Percentiles rank a stretch among this genome's conserved stretches.
Evolutionary conservation across 139 green algal genomes (phyloP).

Genomic region (Zygnema circumcarinatum): DNA sequence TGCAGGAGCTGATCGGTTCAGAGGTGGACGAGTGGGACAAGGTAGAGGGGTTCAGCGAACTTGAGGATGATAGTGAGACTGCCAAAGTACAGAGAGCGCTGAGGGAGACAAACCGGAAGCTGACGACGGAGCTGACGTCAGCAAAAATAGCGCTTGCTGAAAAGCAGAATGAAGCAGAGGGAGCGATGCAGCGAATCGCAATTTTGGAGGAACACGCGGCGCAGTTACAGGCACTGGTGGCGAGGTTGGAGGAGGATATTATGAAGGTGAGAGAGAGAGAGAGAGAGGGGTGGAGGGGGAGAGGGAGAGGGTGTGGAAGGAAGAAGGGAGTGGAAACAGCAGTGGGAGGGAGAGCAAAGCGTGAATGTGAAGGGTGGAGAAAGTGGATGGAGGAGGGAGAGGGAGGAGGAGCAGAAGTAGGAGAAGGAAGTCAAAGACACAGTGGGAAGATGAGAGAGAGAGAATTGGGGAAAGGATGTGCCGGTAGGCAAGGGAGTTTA

Average conservation of each 20-base stretch:
- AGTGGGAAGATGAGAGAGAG: not conserved
- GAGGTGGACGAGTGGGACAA: constrained; percentile 16
- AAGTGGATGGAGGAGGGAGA: not conserved
- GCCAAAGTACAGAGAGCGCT: constrained; percentile 13
- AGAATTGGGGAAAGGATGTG: not conserved
- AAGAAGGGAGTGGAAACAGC: too few relatives aligned
- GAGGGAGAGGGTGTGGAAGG: constrained; percentile 15
- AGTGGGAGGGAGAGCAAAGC: too few relatives aligned
- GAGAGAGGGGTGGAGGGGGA: too few relatives aligned
- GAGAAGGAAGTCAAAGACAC: too few relatives aligned
- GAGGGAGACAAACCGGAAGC: constrained; percentile 76
- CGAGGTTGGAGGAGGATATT: constrained; percentile 58
- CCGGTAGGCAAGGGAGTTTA: not conserved
- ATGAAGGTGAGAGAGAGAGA: constrained; percentile 8
- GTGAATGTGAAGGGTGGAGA: too few relatives aligned
- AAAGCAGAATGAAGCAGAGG: constrained; percentile 63
- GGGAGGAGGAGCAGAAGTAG: constrained; percentile 9
- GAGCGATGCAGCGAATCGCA: constrained; percentile 74
- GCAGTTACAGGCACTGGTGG: constrained; percentile 37
- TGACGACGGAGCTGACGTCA: constrained; percentile 90
- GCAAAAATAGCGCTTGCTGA: constrained; percentile 57
- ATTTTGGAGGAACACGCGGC: constrained; percentile 60
- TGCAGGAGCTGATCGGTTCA: constrained; percentile 18
- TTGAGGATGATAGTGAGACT: constrained; percentile 10
- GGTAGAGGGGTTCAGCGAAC: not conserved